Base-by-base conservation (phyloP, 2,329 filamentous ascomycete genomes). In the Cercospora sp. region DNA sequence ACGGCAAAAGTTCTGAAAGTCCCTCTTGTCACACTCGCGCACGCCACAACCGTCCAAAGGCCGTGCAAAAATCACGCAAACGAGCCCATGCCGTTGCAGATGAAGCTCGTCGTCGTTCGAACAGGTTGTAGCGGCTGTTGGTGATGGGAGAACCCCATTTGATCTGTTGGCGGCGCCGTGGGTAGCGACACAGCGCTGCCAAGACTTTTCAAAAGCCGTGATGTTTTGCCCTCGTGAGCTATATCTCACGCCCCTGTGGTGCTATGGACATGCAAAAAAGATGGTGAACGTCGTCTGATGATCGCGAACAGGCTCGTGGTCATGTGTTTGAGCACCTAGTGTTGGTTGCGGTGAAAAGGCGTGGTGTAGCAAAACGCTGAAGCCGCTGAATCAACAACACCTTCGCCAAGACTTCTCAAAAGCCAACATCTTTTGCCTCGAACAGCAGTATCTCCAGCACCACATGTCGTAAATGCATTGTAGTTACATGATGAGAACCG, bases 371-470 rank as follows among this genome's bases (percentile, higher is more conserved):
- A 55, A 55, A 55, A 55, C 21, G 49, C 10, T 55, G 49, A n/a
- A 55, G 49, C 24, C 49, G 49, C 24, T 16, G 26, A 26, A n/a
- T 28, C 21, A 24, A 26, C 49, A 28, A 55, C 49, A 55, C 49
- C 18, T 24, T 7, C 24, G 49, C 49, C 49, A 55, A 55, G 49
- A 16, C 49, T 55, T 55, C 24, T 55, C 49, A 55, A 55, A 55
- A 55, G 49, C 49, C 49, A 55, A n/a, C 49, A 28, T 28, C 49
- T 55, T 55, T 55, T 55, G 49, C 49, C 49, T 55, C 49, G 13
- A 28, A 13, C 49, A 55, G 6, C 49, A 24, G 26, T 30, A 55
- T 30, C 24, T 30, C 12, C 24, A 7, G 49, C 24, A 55, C 49
- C 49, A 55, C 49, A 55, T n/a, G 24, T 12, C 21, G 13, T n/a